Base-by-base conservation (phyloP, 352 stramenopile genomes). In the Globisporangium irregulare region DNA sequence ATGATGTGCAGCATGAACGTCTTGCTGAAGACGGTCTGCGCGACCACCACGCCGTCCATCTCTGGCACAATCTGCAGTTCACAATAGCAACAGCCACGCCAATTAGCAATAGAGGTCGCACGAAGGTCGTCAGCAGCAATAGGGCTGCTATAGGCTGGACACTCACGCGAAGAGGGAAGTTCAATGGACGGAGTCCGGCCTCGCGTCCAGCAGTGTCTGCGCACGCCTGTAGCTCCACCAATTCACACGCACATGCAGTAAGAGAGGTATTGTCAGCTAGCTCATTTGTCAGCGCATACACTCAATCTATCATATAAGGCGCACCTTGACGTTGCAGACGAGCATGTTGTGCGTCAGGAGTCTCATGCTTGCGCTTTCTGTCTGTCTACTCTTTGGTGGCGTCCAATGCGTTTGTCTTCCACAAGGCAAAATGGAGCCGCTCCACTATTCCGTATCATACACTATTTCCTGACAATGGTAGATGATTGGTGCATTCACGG, bases 331-430 rank as follows among this genome's bases (percentile, higher is more conserved):
- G 74, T 93, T 87, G 75, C 87, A 95, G 55, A 93, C 71, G 69
- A 95, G 82, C 87, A 95, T 95, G 73, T 95, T 95, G 77, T 95
- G 87, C 24, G 85, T 95, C 48, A 95, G 73, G 59, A 95, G 84
- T 43, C 87, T 81, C 87, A 95, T 95, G 38, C 53, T 83, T 20
- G 66, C 43, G n/a, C 8, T 20, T 51, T 51, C 12, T 46, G 38
- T 46, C 38, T 46, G 18, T 24, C 18, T 22, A 1, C 8, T 22
- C 2, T 7, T 22, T 24, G 43, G 18, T 12, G 18, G 43, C 10
- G 43, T 51, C 43, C 50, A 66, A 15, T 55, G 25, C 53, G 22
- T 22, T 36, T 64, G 50, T 4, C 25, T 59, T 41, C 43, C 27
- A 46, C 29, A 46, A 46, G 38, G 12, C 38, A 46, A 43, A 46